Evolutionary conservation across 1,284 basidiomycete genomes (phyloP).

Genomic region (Cryptococcus sp.): DNA sequence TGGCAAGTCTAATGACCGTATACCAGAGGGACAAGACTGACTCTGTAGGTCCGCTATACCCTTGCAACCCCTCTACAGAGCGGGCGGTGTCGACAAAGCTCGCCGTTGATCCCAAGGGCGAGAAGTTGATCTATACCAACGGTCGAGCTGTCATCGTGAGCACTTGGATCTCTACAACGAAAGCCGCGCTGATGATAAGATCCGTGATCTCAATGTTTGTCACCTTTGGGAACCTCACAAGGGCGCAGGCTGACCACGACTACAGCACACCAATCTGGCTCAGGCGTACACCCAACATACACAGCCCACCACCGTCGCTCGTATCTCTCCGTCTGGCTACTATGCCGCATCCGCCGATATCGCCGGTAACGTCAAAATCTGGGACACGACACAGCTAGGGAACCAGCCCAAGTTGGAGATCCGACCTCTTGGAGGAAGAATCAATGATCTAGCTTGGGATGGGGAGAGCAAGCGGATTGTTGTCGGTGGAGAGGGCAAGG

Average conservation of each 20-base stretch:
- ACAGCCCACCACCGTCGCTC: slow-evolving; percentile 79
- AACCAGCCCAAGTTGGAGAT: slow-evolving; percentile 79
- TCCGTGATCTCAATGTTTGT: slow-evolving; percentile 58
- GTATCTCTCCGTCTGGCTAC: slow-evolving; percentile 88
- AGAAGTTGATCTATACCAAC: slow-evolving; percentile 80
- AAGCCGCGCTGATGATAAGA: slow-evolving; percentile 44
- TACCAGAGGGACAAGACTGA: not conserved
- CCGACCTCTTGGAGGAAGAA: slow-evolving; percentile 70
- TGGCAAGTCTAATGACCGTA: slow-evolving; percentile 15
- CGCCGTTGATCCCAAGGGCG: slow-evolving; percentile 62
- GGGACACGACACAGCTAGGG: slow-evolving; percentile 88
- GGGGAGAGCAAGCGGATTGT: slow-evolving; percentile 93
- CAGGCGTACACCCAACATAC: slow-evolving; percentile 58
- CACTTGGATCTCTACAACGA: slow-evolving; percentile 19
- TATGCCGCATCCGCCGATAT: slow-evolving; percentile 88
- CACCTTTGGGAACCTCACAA: not conserved
- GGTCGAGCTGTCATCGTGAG: slow-evolving; percentile 79
- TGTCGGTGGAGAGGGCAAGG: slow-evolving; percentile 90
- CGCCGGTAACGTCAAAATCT: slow-evolving; percentile 76
- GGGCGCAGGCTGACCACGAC: not conserved
- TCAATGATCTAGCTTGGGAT: slow-evolving; percentile 96
- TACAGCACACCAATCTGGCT: slow-evolving; percentile 31
- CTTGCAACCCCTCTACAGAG: slow-evolving; percentile 67
- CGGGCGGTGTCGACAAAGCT: slow-evolving; percentile 64
- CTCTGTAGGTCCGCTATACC: slow-evolving; percentile 52